Percentiles rank a stretch among this genome's conserved stretches.
These are phyloP conservation scores for Sclerotinia minor DNA, from an alignment of 2,329 filamentous ascomycete genomes.

Conservation along the genomic window DNA sequence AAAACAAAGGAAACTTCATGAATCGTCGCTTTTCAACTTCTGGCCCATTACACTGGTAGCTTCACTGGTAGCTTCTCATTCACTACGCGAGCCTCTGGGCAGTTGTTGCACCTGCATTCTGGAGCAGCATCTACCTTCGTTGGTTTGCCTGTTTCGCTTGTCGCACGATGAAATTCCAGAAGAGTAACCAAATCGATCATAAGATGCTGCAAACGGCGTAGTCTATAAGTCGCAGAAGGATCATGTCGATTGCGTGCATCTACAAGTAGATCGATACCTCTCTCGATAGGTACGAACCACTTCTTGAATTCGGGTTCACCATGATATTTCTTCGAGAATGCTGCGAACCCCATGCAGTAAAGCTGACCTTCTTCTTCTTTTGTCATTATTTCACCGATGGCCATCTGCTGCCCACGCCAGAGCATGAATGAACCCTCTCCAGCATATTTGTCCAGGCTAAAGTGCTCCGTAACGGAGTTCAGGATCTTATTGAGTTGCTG, in stretches of 20 bases:
- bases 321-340: constrained; percentile 31
- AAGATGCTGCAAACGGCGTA: constrained; percentile 32
- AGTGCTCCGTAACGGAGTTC: constrained; percentile 29
- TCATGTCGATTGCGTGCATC: constrained; percentile 23
- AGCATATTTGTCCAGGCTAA: constrained; percentile 24
- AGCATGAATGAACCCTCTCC: constrained; percentile 37
- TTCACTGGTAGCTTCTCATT: constrained; percentile 29
- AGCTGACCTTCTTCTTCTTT: constrained; percentile 31
- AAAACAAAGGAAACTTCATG: neutral
- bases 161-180: constrained; percentile 27
- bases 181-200: constrained; percentile 33
- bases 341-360: constrained; percentile 34
- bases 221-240: constrained; percentile 27
- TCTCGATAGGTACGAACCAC: constrained; percentile 32
- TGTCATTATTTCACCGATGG: constrained; percentile 37
- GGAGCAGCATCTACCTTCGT: constrained; percentile 31
- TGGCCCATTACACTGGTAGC: constrained; percentile 26
- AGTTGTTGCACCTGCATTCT: constrained; percentile 30
- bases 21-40: neutral
- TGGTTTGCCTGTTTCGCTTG: constrained; percentile 14
- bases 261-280: constrained; percentile 27
- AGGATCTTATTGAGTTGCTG: constrained; percentile 31
- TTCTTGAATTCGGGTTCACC: constrained; percentile 28
- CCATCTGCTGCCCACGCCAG: constrained; percentile 38
- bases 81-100: constrained; percentile 25